Conservation (phyloP, 768 basidiomycete genomes). For the Coprinopsis sp. region DNA sequence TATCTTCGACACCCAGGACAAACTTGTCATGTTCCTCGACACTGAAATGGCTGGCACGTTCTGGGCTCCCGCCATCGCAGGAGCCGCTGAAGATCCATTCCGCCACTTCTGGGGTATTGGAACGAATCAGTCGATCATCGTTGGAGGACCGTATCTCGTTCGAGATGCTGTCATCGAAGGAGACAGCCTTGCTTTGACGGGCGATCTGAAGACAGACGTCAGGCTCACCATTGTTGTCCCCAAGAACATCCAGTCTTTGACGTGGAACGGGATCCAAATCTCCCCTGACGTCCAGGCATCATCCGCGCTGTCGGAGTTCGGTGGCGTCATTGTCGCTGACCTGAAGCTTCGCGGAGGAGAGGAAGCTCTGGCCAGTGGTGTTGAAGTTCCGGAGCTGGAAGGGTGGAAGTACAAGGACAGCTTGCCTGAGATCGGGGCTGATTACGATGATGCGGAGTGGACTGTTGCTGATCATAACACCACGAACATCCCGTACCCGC, state of each 20-base stretch:
- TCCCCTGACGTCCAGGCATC: conserved; percentile 28
- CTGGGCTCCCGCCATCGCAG: conserved; percentile 70
- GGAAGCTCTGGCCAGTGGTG: conserved; percentile 20
- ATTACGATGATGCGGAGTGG: conserved; percentile 65
- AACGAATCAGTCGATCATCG: conserved; percentile 61
- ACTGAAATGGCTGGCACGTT: conserved; percentile 63
- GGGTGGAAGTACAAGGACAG: conserved; percentile 76
- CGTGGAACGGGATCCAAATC: conserved; percentile 67
- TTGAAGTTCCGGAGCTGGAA: conserved; percentile 45
- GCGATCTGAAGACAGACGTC: conserved; percentile 61
- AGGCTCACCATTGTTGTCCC: conserved; percentile 64
- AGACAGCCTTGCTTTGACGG: conserved; percentile 51
- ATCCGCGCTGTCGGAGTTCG: conserved; percentile 29
- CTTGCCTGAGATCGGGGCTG: conserved; percentile 58
- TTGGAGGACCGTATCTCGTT: conserved; percentile 63
- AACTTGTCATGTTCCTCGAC: conserved; percentile 71
- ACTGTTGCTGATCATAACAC: conserved; percentile 61
- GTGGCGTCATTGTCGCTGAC: conserved; percentile 43
- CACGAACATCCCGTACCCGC: conserved; percentile 68
- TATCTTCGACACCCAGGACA: conserved; percentile 60
- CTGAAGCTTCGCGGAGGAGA: too few species aligned
- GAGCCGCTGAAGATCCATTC: conserved; percentile 34
- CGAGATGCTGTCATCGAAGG: conserved; percentile 48
- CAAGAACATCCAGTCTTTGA: conserved; percentile 43
- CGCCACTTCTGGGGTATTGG: conserved; percentile 70